Evolutionary conservation across 306 rosid species (phyloP), one percentile per base, ranked within the genome.

Genomic region (Quillaja saponaria): DNA sequence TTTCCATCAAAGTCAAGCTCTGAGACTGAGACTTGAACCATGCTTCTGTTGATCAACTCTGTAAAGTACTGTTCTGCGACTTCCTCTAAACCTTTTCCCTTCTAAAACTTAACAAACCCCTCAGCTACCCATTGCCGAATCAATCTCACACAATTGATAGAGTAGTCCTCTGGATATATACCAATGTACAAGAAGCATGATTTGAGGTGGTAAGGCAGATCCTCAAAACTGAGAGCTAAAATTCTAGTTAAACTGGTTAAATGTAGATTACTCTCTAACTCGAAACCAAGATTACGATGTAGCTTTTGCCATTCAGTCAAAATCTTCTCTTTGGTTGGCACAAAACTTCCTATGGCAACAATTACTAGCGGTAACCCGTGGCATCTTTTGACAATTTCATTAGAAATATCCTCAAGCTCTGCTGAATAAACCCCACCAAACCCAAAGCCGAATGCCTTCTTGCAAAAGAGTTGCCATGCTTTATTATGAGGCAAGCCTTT

Each of bases 121-220:
- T 61, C 66, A 25, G 66, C 66, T 13, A 61, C 66, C 40, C 45
- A 61, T n/a, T n/a, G 13, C 6, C 45, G 31, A 28, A 2, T 21
- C 21, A 60, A 7, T 44, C 40, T 60, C 5, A 9, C 16, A 60
- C 35, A 15, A 10, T 5, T 17, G 14, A 60, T 28, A 1, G 20
- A 2, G 50, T 44, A 60, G 4, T 58, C 62, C 19, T 42, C 56
- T 2, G 72, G 67, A 35, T 57, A 72, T 17, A 72, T 50, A 6
- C 72, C 77, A 58, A 72, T 56, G 42, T 64, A 72, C 31, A 72
- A 49, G 10, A 56, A 10, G 1, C 72, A 67, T 1, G 72, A 37
- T 35, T 57, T 67, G 25, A 67, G 40, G 57, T 64, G 44, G 38
- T 49, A 20, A 6, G 77, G 77, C 34, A 64, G 35, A 25, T 64